Evolutionary conservation across 2,329 filamentous ascomycete genomes (phyloP).

Genomic region (Zymoseptoria tritici): DNA sequence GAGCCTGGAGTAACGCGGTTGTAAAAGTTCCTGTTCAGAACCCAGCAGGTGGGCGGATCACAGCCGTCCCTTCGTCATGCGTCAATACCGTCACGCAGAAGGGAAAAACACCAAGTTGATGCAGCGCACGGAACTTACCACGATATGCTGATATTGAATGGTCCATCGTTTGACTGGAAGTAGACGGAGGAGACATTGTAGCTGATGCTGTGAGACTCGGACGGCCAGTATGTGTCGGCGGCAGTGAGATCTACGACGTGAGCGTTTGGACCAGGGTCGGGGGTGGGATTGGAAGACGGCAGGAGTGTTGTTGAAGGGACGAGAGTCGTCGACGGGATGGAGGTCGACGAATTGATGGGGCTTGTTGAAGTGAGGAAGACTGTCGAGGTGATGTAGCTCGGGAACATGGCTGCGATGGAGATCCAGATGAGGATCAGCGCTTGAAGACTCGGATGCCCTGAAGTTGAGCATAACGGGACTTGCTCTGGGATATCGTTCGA

Average conservation of each 20-base stretch:
- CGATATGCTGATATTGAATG: conserved; percentile 7
- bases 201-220: conserved; percentile 10
- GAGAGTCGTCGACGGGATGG: neutral
- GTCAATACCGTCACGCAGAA: neutral
- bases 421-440: neutral
- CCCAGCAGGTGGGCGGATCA: neutral
- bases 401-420: neutral
- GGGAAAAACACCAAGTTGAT: neutral
- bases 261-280: too few species aligned
- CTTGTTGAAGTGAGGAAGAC: neutral
- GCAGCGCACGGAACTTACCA: conserved; percentile 5
- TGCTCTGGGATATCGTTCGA: too few species aligned
- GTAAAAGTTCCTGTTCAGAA: neutral
- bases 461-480: too few species aligned
- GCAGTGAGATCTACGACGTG: conserved; percentile 6
- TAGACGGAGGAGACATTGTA: conserved; percentile 17
- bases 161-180: conserved; percentile 12
- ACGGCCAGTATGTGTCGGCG: conserved; percentile 8
- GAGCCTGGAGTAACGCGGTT: neutral
- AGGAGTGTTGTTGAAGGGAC: neutral
- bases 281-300: too few species aligned
- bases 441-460: too few species aligned
- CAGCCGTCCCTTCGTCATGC: neutral
- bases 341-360: neutral
- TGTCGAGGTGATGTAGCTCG: neutral